phyloP scores from a whole-genome alignment of 2,329 filamentous ascomycete species.

The Paraphoma chrysanthemicola region DNA sequence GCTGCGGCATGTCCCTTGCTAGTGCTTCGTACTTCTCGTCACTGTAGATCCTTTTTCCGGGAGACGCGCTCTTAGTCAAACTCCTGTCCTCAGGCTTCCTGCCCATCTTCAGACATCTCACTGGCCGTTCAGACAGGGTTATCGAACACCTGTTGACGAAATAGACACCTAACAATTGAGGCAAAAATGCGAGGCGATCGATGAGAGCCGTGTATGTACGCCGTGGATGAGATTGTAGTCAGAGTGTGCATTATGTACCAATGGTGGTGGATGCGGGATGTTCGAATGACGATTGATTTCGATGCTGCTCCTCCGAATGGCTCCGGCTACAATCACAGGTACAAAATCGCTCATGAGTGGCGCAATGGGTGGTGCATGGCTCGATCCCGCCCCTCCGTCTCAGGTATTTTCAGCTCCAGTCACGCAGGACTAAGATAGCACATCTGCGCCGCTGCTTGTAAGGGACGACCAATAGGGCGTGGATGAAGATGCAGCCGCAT shows the following conservation, averaged over 20 bases:
- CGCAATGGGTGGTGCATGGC: background rate
- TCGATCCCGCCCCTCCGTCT: background rate
- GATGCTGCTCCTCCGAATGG: background rate
- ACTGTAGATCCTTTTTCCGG: background rate
- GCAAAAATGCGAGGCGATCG: background rate
- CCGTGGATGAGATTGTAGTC: background rate
- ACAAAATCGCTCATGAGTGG: background rate
- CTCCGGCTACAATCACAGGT: background rate
- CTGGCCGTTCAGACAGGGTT: background rate
- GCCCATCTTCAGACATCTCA: background rate
- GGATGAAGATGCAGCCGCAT: background rate
- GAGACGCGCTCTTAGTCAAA: background rate
- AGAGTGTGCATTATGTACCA: background rate
- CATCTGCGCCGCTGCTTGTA: background rate
- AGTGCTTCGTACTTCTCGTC: background rate
- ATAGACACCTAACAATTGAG: background rate
- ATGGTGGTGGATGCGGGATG: background rate
- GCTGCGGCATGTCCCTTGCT: background rate
- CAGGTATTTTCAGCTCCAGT: background rate
- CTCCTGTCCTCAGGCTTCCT: background rate
- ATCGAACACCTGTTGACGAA: background rate
- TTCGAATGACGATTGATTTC: background rate
- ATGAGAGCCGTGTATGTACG: background rate
- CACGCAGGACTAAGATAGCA: background rate
- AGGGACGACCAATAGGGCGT: background rate